Percentiles rank a stretch among this genome's conserved stretches.
These are phyloP conservation scores for Fusarium denticulatum DNA, from an alignment of 2,329 filamentous ascomycete species.

Conservation along the genomic window DNA sequence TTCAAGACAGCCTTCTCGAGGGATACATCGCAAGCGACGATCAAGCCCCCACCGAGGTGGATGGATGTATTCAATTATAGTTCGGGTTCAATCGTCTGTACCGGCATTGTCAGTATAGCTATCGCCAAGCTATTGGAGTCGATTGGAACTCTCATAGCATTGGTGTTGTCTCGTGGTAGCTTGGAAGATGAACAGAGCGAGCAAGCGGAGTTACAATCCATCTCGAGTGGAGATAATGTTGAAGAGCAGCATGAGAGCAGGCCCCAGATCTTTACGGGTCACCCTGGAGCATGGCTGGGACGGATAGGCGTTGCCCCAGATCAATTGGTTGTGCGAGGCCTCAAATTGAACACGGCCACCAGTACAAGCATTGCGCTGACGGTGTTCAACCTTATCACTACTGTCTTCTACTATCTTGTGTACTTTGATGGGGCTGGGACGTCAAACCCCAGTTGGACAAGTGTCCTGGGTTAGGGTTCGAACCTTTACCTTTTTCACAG, in stretches of 20 bases:
- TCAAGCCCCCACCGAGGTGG: not conserved
- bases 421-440: conserved; percentile 17
- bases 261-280: rapidly evolving
- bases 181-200: not conserved
- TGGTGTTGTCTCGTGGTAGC: too few relatives aligned
- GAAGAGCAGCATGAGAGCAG: not conserved
- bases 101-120: not conserved
- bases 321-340: not conserved
- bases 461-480: not conserved
- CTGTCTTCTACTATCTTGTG: conserved; percentile 1
- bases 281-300: rapidly evolving
- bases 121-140: not conserved
- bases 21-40: not conserved
- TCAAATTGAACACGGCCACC: not conserved
- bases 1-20: not conserved
- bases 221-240: rapidly evolving
- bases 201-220: not conserved
- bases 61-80: not conserved
- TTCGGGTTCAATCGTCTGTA: not conserved
- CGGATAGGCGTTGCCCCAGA: not conserved
- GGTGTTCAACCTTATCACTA: conserved; percentile 5
- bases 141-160: not conserved
- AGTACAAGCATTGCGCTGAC: not conserved
- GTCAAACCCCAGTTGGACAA: not conserved
- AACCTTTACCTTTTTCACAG: not conserved